These are phyloP conservation scores for Fomitopsis pulvina DNA, from an alignment of 768 basidiomycete genomes.

Conservation along the genomic window DNA sequence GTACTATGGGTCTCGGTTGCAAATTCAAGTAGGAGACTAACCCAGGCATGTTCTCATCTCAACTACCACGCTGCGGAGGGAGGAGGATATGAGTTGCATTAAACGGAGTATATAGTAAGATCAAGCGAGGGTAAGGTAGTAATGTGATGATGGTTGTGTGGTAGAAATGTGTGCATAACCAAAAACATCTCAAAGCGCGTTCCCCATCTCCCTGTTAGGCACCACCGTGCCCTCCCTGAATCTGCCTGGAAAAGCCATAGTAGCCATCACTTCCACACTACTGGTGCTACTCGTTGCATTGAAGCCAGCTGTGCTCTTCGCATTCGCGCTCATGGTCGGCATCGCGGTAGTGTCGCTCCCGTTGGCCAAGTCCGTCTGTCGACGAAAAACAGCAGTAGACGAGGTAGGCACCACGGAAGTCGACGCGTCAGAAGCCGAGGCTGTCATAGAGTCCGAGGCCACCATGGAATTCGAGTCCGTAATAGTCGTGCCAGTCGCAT, in stretches of 20 bases:
- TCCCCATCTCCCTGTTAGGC: not conserved
- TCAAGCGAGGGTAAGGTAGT: not conserved
- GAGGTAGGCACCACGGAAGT: not conserved
- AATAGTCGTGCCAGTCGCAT: not conserved
- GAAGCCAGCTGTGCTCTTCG: not conserved
- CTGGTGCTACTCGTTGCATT: conserved; percentile 7
- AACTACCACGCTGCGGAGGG: too few relatives aligned
- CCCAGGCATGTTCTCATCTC: too few relatives aligned
- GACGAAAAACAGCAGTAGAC: not conserved
- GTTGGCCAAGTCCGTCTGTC: conserved; percentile 18
- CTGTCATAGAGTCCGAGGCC: conserved; percentile 12
- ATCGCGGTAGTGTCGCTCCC: not conserved
- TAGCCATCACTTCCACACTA: conserved; percentile 22
- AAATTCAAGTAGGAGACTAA: too few relatives aligned
- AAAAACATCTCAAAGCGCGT: not conserved
- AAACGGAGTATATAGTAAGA: not conserved
- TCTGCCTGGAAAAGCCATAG: conserved; percentile 33
- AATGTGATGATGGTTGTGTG: not conserved
- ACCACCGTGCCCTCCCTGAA: conserved; percentile 22
- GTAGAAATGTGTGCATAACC: not conserved
- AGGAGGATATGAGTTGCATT: not conserved
- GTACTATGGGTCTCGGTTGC: too few relatives aligned
- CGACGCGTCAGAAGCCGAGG: too few relatives aligned
- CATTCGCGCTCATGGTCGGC: not conserved
- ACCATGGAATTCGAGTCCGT: conserved; percentile 7